Evolutionary conservation across 371 early-diverging fungal genomes (phyloP).

Genomic region (Zychaea mexicana): DNA sequence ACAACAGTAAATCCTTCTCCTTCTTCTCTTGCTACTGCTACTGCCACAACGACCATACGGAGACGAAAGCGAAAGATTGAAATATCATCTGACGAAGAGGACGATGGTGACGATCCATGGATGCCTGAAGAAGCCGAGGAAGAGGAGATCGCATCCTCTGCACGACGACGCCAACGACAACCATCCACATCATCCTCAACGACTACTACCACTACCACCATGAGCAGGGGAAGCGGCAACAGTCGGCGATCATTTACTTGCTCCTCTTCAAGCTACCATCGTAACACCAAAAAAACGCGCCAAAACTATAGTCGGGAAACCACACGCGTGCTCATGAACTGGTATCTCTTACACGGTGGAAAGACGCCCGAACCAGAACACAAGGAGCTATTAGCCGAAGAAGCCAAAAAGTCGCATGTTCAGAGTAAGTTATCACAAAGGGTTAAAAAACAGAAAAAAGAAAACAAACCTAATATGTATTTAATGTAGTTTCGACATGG

Average conservation of each 20-base stretch:
- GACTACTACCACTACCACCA: not conserved
- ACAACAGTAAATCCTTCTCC: too few species aligned
- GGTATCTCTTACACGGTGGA: slow-evolving; percentile 34
- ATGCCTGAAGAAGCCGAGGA: slow-evolving; percentile 16
- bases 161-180: slow-evolving; percentile 4
- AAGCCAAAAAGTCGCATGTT: slow-evolving; percentile 25
- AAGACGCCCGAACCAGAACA: slow-evolving; percentile 25
- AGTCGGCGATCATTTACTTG: not conserved
- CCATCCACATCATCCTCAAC: not conserved
- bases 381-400: slow-evolving; percentile 22
- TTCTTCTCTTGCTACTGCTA: too few species aligned
- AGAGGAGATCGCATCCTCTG: not conserved
- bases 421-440: slow-evolving; percentile 34
- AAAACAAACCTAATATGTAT: not conserved
- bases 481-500: slow-evolving; percentile 40
- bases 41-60: too few species aligned
- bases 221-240: too few species aligned
- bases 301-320: slow-evolving; percentile 35
- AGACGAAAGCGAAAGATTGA: too few species aligned
- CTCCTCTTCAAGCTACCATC: not conserved
- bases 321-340: slow-evolving; percentile 36
- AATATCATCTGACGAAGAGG: not conserved
- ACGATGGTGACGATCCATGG: not conserved
- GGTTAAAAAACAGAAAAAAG: too few species aligned
- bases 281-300: slow-evolving; percentile 24